phyloP scores from a whole-genome alignment of 163 green algal genomes.

The Prototheca wickerhamii region DNA sequence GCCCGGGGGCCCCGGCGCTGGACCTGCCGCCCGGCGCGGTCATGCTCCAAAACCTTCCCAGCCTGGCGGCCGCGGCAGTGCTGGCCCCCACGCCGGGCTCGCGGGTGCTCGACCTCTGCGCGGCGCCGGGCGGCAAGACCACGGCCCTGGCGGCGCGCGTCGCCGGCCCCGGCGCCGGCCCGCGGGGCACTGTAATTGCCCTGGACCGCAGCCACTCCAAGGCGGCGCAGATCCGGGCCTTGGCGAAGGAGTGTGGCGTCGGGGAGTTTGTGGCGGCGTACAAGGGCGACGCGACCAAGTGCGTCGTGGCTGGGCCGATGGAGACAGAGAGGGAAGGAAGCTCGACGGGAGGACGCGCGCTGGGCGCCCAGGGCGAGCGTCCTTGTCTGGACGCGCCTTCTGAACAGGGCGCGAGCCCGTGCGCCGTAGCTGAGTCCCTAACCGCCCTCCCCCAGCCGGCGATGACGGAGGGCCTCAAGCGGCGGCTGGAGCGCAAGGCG shows the following conservation, averaged over 20 bases:
- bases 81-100: constrained; percentile 52
- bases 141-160: constrained; percentile 80
- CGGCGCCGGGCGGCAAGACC: constrained; percentile 64
- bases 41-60: constrained; percentile 86
- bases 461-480: constrained; percentile 1
- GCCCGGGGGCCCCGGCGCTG: constrained; percentile 37
- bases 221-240: constrained; percentile 29
- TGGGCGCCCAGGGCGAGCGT: too few relatives aligned
- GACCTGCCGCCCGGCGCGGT: constrained; percentile 37
- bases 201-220: constrained; percentile 82
- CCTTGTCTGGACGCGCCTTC: too few relatives aligned
- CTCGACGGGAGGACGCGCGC: background rate
- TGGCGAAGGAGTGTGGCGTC: constrained; percentile 65
- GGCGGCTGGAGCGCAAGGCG: constrained; percentile 30
- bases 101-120: constrained; percentile 72
- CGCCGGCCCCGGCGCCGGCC: constrained; percentile 9
- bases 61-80: constrained; percentile 60
- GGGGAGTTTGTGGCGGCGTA: constrained; percentile 51
- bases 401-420: too few relatives aligned
- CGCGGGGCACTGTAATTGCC: constrained; percentile 44
- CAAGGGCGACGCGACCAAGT: constrained; percentile 67
- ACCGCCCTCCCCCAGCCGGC: too few relatives aligned
- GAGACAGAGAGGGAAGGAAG: background rate
- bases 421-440: too few relatives aligned
- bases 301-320: constrained; percentile 5